A percentile compares a stretch with the other conserved stretches of the same genome.
Evolutionary conservation across 2,329 filamentous ascomycete species (phyloP).

Genomic region (Emergomyces africanus): DNA sequence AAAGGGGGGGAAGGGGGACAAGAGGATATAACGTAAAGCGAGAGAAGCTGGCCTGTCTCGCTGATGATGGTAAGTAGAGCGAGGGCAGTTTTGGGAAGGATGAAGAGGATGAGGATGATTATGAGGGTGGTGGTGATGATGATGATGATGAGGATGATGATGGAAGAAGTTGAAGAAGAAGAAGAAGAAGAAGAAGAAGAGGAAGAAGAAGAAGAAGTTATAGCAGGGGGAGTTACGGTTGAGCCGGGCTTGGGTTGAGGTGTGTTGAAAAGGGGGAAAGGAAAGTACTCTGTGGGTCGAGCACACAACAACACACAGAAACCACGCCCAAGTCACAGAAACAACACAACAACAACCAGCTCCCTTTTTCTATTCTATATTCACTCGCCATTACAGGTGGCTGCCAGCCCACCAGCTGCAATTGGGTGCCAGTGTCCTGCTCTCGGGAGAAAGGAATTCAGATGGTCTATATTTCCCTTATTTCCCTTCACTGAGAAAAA

Average conservation of each 20-base stretch:
- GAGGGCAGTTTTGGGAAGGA: constrained; percentile 11
- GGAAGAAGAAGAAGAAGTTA: constrained; percentile 8
- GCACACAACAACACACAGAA: background rate
- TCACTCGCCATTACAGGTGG: background rate
- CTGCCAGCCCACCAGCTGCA: background rate
- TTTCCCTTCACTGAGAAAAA: background rate
- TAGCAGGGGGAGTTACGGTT: background rate
- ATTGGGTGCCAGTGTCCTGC: background rate
- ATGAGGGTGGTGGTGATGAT: constrained; percentile 3
- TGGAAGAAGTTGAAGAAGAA: background rate
- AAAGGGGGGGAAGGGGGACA: constrained; percentile 38
- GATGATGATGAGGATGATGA: constrained; percentile 8
- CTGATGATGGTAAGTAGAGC: constrained; percentile 14
- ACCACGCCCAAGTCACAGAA: background rate
- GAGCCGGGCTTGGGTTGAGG: too few species aligned
- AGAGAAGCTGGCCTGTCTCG: constrained; percentile 13
- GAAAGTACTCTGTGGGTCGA: background rate
- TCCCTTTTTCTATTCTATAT: background rate
- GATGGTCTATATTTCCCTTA: background rate
- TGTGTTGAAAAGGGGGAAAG: too few species aligned
- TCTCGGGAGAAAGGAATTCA: background rate
- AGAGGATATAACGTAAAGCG: constrained; percentile 44
- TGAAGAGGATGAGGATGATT: constrained; percentile 12
- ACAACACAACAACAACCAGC: constrained; percentile 3
- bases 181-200: constrained; percentile 13